Evolutionary conservation across 208 protist species (phyloP), one percentile per base, ranked within the genome.

Genomic region (Leishmania lainsoni): DNA sequence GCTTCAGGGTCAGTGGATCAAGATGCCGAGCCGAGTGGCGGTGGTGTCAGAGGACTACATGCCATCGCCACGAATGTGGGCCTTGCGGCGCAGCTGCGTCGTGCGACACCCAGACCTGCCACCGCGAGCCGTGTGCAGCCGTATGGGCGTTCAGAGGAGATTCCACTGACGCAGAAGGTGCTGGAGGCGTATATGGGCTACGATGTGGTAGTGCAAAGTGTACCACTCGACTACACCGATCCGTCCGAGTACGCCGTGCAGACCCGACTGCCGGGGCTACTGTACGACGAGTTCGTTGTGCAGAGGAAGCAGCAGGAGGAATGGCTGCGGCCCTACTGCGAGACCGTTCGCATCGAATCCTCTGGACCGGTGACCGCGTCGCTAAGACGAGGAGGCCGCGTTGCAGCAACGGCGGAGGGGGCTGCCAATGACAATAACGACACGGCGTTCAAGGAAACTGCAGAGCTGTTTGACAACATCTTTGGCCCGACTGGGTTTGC

Each of bases 31-130:
- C 32, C 52, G 49, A 10, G 77, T 84, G 32, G 39, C 82, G 59
- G 49, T 75, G 20, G 58, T 88, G 22, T 66, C 87, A 1, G 54
- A 75, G 3, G 0, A 63, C 1, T 92, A 92, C 86, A 70, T 75
- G 32, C 92, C 90, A 14, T 92, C 89, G 16, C 87, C 88, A 54
- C 87, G 89, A 9, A 79, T 95, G 70, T 95, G 92, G 92, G 90
- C 85, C 9, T 17, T 95, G 51, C 90, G 92, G 8, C 75, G 89
- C 76, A 91, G 84, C 76, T 84, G 87, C 49, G 77, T 93, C 29
- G 82, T 86, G 75, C 84, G 84, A 45, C 49, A 68, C 56, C 71
- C 72, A 51, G 79, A 78, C 29, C 42, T 22, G 2, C 73, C 73
- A 66, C 74, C 58, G 20, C 63, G 76, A 59, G 48, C 42, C 58